These are phyloP conservation scores for Lachnellula occidentalis DNA, from an alignment of 2,329 filamentous ascomycete species.

Conservation along the genomic window DNA sequence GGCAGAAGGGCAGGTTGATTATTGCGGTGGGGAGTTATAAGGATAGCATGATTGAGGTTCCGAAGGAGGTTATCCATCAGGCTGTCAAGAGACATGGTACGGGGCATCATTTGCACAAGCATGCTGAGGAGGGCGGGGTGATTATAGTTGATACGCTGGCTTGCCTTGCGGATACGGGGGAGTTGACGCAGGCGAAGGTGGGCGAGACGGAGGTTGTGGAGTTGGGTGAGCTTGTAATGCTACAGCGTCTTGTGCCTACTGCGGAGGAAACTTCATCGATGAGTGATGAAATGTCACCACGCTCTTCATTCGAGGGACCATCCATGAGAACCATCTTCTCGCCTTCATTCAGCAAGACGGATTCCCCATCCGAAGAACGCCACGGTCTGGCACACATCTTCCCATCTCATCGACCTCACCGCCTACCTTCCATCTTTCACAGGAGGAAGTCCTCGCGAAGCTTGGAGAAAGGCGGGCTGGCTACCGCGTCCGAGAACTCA, in stretches of 20 bases:
- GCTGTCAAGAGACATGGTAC: constrained; percentile 49
- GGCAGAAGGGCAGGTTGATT: constrained; percentile 66
- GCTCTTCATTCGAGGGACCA: not conserved
- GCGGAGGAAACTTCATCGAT: not conserved
- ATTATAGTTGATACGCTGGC: constrained; percentile 73
- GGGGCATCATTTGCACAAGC: constrained; percentile 59
- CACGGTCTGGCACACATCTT: not conserved
- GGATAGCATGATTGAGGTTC: constrained; percentile 75
- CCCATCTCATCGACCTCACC: not conserved
- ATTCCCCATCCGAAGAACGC: not conserved
- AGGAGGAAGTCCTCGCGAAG: not conserved
- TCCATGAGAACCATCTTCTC: not conserved
- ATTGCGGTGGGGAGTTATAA: constrained; percentile 67
- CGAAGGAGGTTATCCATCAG: constrained; percentile 67
- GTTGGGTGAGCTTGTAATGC: constrained; percentile 72
- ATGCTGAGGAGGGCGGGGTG: constrained; percentile 57
- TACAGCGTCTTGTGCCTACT: constrained; percentile 33
- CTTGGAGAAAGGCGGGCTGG: not conserved
- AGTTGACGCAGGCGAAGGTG: constrained; percentile 74
- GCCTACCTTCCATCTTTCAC: not conserved
- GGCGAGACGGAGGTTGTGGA: constrained; percentile 74
- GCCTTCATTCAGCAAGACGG: not conserved
- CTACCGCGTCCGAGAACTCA: not conserved
- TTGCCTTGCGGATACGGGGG: constrained; percentile 76
- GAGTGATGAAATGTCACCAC: not conserved